Evolutionary conservation across 495 filamentous ascomycete species (phyloP).

Genomic region (Glarea lozoyensis): DNA sequence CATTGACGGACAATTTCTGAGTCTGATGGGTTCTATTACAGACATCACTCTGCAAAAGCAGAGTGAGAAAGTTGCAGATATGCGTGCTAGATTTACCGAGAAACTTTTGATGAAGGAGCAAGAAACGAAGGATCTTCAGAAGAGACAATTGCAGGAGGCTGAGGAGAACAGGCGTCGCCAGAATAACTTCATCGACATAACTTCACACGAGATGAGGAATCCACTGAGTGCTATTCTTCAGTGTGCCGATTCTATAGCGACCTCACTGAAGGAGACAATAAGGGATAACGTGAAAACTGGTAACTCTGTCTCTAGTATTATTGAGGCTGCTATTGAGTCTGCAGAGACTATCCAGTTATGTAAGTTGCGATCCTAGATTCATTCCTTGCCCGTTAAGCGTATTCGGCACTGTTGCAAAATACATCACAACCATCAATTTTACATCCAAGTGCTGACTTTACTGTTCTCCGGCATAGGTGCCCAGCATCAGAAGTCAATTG

Average conservation of each 20-base stretch:
- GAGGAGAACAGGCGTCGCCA: conserved; percentile 51
- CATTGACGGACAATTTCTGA: conserved; percentile 7
- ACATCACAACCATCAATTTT: conserved; percentile 74
- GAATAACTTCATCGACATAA: conserved; percentile 70
- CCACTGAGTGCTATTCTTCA: conserved; percentile 62
- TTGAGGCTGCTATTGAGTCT: conserved; percentile 78
- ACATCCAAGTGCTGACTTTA: too few species aligned
- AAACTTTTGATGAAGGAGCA: conserved; percentile 31
- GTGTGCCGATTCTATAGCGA: conserved; percentile 57
- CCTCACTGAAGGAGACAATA: conserved; percentile 27
- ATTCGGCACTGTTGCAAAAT: conserved; percentile 67
- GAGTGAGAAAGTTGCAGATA: conserved; percentile 52
- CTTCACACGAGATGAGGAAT: conserved; percentile 67
- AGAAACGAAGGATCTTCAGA: conserved; percentile 44
- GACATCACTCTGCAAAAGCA: conserved; percentile 57
- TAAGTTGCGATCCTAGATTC: conserved; percentile 43
- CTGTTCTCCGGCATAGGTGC: conserved; percentile 30
- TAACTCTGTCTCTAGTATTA: conserved; percentile 84
- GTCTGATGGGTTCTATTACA: conserved; percentile 27
- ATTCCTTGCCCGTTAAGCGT: not conserved
- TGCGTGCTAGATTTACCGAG: conserved; percentile 55
- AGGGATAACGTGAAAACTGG: conserved; percentile 59
- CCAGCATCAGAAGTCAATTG: conserved; percentile 71
- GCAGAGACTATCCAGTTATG: conserved; percentile 67
- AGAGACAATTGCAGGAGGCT: conserved; percentile 49